Conservation (phyloP, 768 basidiomycete genomes). For the Mycena floridula region DNA sequence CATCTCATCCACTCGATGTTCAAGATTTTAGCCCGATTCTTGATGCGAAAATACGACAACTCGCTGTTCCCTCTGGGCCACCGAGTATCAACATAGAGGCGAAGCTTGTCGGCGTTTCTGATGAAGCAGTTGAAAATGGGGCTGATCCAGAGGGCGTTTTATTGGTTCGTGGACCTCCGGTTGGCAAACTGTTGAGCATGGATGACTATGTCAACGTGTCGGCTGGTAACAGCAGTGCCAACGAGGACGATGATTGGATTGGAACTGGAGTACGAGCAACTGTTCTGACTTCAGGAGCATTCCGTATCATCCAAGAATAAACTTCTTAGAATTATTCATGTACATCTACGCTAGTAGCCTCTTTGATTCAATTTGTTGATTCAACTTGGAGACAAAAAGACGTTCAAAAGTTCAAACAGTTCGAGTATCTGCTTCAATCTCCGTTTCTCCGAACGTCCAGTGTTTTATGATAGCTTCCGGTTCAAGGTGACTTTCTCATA, state of each 20-base stretch:
- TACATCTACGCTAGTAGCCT: too few relatives aligned
- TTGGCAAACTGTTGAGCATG: constrained; percentile 46
- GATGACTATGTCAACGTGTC: constrained; percentile 34
- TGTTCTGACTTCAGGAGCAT: constrained; percentile 65
- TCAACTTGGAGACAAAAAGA: too few relatives aligned
- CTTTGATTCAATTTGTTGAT: too few relatives aligned
- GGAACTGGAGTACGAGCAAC: constrained; percentile 34
- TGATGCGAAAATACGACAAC: constrained; percentile 21
- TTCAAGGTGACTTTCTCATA: too few relatives aligned
- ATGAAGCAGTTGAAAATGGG: constrained; percentile 57
- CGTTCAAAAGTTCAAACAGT: too few relatives aligned
- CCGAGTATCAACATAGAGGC: constrained; percentile 84
- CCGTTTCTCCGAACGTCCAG: too few relatives aligned
- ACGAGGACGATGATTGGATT: constrained; percentile 39
- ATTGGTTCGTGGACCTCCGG: constrained; percentile 65
- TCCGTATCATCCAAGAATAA: constrained; percentile 26
- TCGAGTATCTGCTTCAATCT: too few relatives aligned
- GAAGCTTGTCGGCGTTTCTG: constrained; percentile 66
- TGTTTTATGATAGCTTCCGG: too few relatives aligned
- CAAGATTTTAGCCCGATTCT: constrained; percentile 53
- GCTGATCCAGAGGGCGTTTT: constrained; percentile 60
- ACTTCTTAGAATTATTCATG: too few relatives aligned
- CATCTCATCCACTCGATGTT: constrained; percentile 79
- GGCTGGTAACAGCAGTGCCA: constrained; percentile 9
- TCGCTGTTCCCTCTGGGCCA: constrained; percentile 56